Conservation (phyloP, 2,329 filamentous ascomycete genomes). For the Sporothrix inflata region DNA sequence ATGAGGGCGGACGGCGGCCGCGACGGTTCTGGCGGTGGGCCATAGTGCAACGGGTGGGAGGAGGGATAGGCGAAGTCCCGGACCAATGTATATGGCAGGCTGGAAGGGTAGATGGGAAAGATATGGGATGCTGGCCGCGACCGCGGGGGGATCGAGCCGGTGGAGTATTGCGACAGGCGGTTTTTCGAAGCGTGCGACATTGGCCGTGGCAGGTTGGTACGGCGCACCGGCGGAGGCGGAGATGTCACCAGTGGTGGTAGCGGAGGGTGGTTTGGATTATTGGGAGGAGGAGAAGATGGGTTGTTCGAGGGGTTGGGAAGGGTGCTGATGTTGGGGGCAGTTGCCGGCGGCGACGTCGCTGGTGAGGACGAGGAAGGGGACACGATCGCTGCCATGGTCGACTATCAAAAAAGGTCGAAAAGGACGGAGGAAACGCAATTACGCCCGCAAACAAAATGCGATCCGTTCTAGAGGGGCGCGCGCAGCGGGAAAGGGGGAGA, state of each 20-base stretch:
- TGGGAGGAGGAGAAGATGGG: slow-evolving; percentile 39
- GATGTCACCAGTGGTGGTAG: slow-evolving; percentile 63
- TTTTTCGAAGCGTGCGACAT: slow-evolving; percentile 79
- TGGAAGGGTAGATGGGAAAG: slow-evolving; percentile 83
- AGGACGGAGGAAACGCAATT: neutral
- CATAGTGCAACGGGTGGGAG: slow-evolving; percentile 88
- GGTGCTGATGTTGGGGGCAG: neutral
- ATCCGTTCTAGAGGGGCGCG: slow-evolving; percentile 18
- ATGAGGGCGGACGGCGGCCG: slow-evolving; percentile 74
- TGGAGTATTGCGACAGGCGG: slow-evolving; percentile 82
- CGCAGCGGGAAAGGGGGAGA: slow-evolving; percentile 21
- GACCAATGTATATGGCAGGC: slow-evolving; percentile 83
- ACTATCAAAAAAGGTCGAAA: neutral
- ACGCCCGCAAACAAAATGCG: neutral
- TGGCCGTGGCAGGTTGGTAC: slow-evolving; percentile 65
- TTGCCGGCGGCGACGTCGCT: slow-evolving; percentile 55
- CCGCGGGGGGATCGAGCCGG: slow-evolving; percentile 66
- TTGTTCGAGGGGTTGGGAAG: neutral
- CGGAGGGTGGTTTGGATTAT: slow-evolving; percentile 57
- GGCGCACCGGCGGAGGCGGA: slow-evolving; percentile 51
- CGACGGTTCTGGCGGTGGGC: slow-evolving; percentile 76
- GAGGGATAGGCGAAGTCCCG: slow-evolving; percentile 93
- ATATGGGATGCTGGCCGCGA: slow-evolving; percentile 81
- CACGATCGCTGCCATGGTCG: slow-evolving; percentile 57
- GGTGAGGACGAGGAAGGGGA: slow-evolving; percentile 57